These are phyloP conservation scores for Podospora didyma DNA, from an alignment of 495 filamentous ascomycete species.

Conservation along the genomic window DNA sequence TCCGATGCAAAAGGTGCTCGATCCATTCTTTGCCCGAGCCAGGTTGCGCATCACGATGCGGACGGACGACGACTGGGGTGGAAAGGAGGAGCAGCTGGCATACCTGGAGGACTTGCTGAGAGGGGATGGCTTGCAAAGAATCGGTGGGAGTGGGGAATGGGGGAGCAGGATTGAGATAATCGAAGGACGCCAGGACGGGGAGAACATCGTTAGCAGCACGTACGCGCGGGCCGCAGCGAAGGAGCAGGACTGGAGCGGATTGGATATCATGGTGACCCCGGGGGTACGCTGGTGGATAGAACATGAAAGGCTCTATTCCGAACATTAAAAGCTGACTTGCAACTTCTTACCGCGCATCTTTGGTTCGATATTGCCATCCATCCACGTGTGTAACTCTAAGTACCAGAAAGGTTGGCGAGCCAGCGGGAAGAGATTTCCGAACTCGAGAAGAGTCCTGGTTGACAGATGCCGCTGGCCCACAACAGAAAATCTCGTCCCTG, in stretches of 20 bases:
- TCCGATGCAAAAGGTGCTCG: conserved; percentile 49
- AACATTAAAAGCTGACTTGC: background rate
- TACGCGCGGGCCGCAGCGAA: conserved; percentile 63
- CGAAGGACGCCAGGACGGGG: conserved; percentile 50
- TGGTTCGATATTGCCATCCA: background rate
- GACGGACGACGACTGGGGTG: conserved; percentile 64
- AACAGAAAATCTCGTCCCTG: no score
- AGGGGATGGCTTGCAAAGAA: conserved; percentile 46
- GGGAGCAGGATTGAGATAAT: conserved; percentile 65
- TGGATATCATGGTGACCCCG: conserved; percentile 61
- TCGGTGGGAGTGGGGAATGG: conserved; percentile 66
- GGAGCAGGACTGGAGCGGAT: conserved; percentile 45
- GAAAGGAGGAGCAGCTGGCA: conserved; percentile 50
- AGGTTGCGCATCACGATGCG: conserved; percentile 69
- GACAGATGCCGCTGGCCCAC: no score
- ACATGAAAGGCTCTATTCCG: conserved; percentile 47
- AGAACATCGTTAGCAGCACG: conserved; percentile 71
- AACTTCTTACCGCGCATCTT: background rate
- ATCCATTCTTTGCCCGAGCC: conserved; percentile 65
- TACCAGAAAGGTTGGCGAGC: no score
- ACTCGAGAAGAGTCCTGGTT: no score
- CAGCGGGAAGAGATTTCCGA: no score
- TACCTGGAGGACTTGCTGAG: conserved; percentile 52
- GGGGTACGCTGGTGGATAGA: conserved; percentile 59
- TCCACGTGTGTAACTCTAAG: no score